Evolutionary conservation across 805 yeast species (phyloP).

Genomic region (Spathaspora passalidarum): DNA sequence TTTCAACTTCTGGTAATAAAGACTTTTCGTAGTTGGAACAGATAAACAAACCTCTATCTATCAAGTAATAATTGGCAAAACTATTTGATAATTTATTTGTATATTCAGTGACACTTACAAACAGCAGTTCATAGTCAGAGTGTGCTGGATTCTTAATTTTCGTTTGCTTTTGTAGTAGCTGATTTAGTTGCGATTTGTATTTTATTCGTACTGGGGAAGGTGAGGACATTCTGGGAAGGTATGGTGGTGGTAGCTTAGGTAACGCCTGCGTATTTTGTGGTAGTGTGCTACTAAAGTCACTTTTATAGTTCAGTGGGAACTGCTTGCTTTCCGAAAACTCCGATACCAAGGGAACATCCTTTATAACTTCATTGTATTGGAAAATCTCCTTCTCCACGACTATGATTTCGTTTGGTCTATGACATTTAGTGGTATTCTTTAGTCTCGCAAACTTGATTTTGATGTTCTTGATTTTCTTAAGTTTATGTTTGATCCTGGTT

Average conservation of each 20-base stretch:
- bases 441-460: neutral
- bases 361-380: neutral
- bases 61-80: constrained; percentile 1
- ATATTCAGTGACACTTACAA: neutral
- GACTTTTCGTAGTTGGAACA: neutral
- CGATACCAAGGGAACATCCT: neutral
- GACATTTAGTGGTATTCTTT: neutral
- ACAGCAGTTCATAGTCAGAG: neutral
- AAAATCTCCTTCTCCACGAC: neutral
- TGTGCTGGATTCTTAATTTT: neutral
- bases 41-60: neutral
- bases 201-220: neutral
- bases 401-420: neutral
- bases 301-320: neutral
- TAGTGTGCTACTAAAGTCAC: neutral
- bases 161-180: neutral
- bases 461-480: neutral
- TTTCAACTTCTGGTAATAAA: neutral
- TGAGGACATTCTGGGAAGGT: neutral
- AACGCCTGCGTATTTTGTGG: neutral
- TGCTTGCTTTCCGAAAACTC: neutral
- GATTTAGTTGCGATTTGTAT: constrained; percentile 4
- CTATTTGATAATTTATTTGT: neutral
- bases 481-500: neutral
- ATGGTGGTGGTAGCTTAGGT: neutral